phyloP scores from a whole-genome alignment of 495 filamentous ascomycete species.

The Cercophora newfieldiana region DNA sequence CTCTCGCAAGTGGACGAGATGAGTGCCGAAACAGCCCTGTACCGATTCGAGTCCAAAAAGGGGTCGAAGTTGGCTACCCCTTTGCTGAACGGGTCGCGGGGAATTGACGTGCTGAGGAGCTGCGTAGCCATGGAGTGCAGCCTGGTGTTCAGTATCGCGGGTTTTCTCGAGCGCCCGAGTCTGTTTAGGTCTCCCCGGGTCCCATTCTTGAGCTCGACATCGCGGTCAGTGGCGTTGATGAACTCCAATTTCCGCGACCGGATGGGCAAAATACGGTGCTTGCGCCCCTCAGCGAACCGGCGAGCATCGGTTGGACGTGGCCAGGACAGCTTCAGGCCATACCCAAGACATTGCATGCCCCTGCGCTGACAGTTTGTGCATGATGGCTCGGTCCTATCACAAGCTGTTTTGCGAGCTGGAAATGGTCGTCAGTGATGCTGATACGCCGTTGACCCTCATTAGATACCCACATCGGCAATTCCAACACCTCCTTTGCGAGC shows the following conservation, averaged over 20 bases:
- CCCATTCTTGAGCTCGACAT: constrained; percentile 18
- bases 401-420: constrained; percentile 24
- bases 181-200: background rate
- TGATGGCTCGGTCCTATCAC: constrained; percentile 21
- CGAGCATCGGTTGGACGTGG: constrained; percentile 20
- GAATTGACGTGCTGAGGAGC: background rate
- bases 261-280: constrained; percentile 12
- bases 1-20: constrained; percentile 16
- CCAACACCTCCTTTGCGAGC: constrained; percentile 10
- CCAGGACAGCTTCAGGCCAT: constrained; percentile 28
- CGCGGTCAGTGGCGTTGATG: constrained; percentile 18
- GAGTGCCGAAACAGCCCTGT: constrained; percentile 6
- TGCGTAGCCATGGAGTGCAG: background rate
- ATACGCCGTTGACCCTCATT: background rate
- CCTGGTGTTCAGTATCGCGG: background rate
- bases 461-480: constrained; percentile 15
- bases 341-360: constrained; percentile 22
- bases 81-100: background rate
- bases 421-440: background rate
- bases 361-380: constrained; percentile 24
- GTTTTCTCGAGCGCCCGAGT: background rate
- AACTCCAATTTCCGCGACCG: constrained; percentile 14
- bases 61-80: background rate
- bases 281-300: background rate
- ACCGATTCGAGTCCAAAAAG: background rate